These are phyloP conservation scores for Cryptosporidium ryanae DNA, from an alignment of 169 alveolate genomes.

Conservation along the genomic window DNA sequence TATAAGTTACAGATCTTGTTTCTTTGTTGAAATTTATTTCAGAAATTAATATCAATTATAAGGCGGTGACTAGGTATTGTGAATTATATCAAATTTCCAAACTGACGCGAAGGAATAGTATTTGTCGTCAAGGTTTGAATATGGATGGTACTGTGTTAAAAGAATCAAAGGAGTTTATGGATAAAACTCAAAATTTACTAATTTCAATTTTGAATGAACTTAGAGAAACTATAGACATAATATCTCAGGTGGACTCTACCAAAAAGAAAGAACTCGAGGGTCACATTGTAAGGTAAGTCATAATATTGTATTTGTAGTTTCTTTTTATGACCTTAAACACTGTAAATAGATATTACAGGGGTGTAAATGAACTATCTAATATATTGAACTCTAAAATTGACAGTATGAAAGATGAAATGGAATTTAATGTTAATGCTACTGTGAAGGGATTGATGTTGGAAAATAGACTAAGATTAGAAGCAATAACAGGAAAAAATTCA, in stretches of 20 bases:
- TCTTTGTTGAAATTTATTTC: neutral
- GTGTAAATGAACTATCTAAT: constrained; percentile 41
- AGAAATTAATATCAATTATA: neutral
- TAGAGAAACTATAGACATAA: constrained; percentile 29
- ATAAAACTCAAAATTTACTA: constrained; percentile 7
- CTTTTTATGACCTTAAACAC: neutral
- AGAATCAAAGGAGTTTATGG: constrained; percentile 35
- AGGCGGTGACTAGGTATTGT: too few relatives aligned
- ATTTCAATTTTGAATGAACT: constrained; percentile 27
- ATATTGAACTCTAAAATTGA: constrained; percentile 32
- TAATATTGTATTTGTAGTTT: neutral
- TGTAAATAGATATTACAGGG: constrained; percentile 13
- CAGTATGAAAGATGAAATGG: constrained; percentile 26
- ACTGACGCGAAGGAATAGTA: too few relatives aligned
- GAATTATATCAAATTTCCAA: too few relatives aligned
- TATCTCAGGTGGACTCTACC: constrained; percentile 46
- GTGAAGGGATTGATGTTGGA: constrained; percentile 38
- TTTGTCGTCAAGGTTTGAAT: too few relatives aligned
- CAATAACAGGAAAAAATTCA: neutral
- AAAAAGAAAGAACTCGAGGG: constrained; percentile 53
- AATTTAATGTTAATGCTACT: constrained; percentile 55
- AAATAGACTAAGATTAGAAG: constrained; percentile 4
- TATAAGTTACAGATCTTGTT: neutral
- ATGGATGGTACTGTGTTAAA: neutral
- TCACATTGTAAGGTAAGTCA: constrained; percentile 32